Evolutionary conservation across 78 protist species (phyloP), one percentile per base, ranked within the genome.

Genomic region (Dictyostelium capitatum): DNA sequence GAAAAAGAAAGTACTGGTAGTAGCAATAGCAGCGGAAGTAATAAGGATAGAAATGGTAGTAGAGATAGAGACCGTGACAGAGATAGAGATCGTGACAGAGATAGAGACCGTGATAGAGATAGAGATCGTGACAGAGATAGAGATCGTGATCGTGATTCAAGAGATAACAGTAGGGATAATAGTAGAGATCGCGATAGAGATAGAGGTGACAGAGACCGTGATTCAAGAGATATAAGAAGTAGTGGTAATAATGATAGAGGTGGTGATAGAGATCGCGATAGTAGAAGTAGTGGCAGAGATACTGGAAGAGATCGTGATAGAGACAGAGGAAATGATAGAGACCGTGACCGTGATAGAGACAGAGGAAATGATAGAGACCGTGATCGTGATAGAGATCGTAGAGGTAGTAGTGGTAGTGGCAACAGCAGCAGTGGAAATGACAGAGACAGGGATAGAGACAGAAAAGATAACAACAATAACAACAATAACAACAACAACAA

Each of bases 381-480:
- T 56, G 84, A 79, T 41, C 53, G 84, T 25, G 72, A 37, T 32
- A 25, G n/a, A 46, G 37, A 65, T 17, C 28, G 20, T 67, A 11
- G 62, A n/a, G 78, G 28, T 28, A 23, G 79, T 12, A 65, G 53
- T 41, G 7, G 90, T 51, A 72, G 57, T 43, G n/a, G 59, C 15
- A 37, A 79, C n/a, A 32, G 56, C 15, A 25, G 37, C 19, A 6
- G 54, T 30, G n/a, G 53, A 3, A 28, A 43, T 46, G 46, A 83
- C 54, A 53, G 72, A 25, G 89, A 82, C 56, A 72, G 82, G 65
- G 91, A 82, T 51, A 65, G 79, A 53, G 79, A 82, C 53, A 37
- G 89, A 69, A 53, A 70, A 46, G 28, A 69, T 32, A 69, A 32
- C 2, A n/a, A 59, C 10, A 59, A 11, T 4, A n/a, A 79, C 15